A percentile compares a stretch with the other conserved stretches of the same genome.
Conservation (phyloP, 306 rosid species). For the Vigna radiata region DNA sequence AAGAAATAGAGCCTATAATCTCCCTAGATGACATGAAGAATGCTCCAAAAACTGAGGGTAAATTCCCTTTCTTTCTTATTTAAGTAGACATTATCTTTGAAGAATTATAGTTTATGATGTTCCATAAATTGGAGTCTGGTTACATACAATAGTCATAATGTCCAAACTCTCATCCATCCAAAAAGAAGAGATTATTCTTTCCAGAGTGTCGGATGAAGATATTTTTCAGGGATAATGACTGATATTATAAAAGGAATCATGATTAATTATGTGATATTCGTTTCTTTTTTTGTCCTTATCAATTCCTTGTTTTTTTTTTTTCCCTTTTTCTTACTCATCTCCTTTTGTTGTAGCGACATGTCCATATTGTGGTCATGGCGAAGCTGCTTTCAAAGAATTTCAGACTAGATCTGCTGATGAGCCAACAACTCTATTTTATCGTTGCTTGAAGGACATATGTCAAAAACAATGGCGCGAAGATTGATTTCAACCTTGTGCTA, state of each 20-base stretch:
- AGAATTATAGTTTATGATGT: too few relatives aligned
- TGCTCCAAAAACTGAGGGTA: too few relatives aligned
- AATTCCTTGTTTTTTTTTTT: too few relatives aligned
- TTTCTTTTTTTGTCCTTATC: too few relatives aligned
- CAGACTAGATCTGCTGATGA: conserved; percentile 82
- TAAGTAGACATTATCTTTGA: too few relatives aligned
- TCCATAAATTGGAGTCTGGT: too few relatives aligned
- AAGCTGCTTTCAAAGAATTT: conserved; percentile 35
- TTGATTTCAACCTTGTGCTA: conserved; percentile 11
- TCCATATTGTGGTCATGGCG: conserved; percentile 56
- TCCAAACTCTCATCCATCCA: neutral
- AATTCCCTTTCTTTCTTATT: too few relatives aligned
- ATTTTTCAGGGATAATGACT: neutral
- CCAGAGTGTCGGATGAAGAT: neutral
- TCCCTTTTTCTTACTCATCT: conserved; percentile 4
- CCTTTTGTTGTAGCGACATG: conserved; percentile 53
- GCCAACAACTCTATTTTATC: conserved; percentile 66
- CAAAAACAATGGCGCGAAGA: conserved; percentile 59
- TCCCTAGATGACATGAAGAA: too few relatives aligned
- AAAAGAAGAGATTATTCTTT: neutral
- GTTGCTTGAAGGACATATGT: conserved; percentile 61
- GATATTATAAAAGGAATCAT: neutral
- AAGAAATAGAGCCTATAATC: too few relatives aligned
- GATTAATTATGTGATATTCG: neutral
- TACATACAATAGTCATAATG: neutral